phyloP scores from a whole-genome alignment of 768 basidiomycete genomes.

The Termitomyces sp. region DNA sequence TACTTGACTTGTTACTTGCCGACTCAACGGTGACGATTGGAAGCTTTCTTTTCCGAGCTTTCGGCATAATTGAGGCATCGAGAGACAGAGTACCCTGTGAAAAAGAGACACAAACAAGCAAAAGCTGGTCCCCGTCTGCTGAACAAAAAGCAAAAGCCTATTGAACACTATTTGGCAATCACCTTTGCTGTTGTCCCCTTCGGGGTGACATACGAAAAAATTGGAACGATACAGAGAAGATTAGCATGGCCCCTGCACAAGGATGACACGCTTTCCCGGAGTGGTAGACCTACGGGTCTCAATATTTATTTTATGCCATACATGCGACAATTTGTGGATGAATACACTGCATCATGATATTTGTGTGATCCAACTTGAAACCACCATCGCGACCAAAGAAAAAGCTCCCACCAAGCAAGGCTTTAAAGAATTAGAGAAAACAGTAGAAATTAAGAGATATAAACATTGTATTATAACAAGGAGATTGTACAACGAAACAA shows the following conservation, averaged over 20 bases:
- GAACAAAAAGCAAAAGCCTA: slow-evolving; percentile 10
- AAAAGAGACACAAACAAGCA: not conserved
- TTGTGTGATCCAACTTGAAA: slow-evolving; percentile 18
- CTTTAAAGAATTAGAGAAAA: no score
- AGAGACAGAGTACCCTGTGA: not conserved
- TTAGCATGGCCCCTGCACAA: slow-evolving; percentile 99
- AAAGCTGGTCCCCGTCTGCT: not conserved
- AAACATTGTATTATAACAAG: slow-evolving; percentile 77
- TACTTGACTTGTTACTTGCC: slow-evolving; percentile 34
- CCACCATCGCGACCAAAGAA: no score
- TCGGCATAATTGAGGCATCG: slow-evolving; percentile 24
- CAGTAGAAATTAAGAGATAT: slow-evolving; percentile 94
- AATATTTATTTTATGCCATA: slow-evolving; percentile 46
- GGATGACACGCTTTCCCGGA: slow-evolving; percentile 99
- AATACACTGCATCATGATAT: no score
- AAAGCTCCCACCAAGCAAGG: no score
- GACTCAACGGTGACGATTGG: slow-evolving; percentile 22
- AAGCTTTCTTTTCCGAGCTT: slow-evolving; percentile 27
- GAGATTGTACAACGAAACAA: slow-evolving; percentile 96
- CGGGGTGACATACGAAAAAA: slow-evolving; percentile 97
- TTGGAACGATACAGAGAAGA: slow-evolving; percentile 99
- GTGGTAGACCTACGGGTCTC: slow-evolving; percentile 61
- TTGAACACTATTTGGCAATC: not conserved
- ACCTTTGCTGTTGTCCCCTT: slow-evolving; percentile 52
- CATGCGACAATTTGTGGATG: no score